phyloP scores from a whole-genome alignment of 371 early-diverging fungal species.

The Catenaria anguillulae region DNA sequence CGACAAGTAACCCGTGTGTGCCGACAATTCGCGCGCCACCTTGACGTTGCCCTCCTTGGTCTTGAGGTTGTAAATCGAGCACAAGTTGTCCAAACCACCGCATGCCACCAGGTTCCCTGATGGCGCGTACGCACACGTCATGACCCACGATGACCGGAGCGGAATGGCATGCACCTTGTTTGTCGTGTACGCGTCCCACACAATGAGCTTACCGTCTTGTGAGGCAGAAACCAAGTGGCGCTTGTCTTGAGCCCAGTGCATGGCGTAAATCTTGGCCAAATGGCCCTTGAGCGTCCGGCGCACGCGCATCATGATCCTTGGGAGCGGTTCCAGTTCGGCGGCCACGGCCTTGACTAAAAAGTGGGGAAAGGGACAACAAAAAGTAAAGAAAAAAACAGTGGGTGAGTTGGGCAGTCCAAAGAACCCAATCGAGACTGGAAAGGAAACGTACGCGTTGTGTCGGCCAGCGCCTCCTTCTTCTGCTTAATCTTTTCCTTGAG shows the following conservation, averaged over 20 bases:
- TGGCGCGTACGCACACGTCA: slow-evolving; percentile 97
- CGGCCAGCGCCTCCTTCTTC: slow-evolving; percentile 78
- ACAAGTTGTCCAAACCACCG: slow-evolving; percentile 96
- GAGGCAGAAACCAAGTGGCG: slow-evolving; percentile 91
- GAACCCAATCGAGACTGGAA: not conserved
- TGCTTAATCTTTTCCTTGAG: slow-evolving; percentile 89
- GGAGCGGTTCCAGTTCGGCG: slow-evolving; percentile 56
- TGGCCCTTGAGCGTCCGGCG: slow-evolving; percentile 94
- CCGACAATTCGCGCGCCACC: slow-evolving; percentile 82
- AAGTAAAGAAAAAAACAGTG: not conserved
- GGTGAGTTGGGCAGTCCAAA: not conserved
- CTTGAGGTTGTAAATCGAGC: slow-evolving; percentile 88
- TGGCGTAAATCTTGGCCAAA: slow-evolving; percentile 95
- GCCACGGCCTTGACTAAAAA: slow-evolving; percentile 44
- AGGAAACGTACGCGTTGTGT: slow-evolving; percentile 69
- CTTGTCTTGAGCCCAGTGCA: slow-evolving; percentile 95
- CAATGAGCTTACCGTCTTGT: slow-evolving; percentile 96
- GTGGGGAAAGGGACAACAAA: too few relatives aligned
- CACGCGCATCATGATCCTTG: slow-evolving; percentile 81
- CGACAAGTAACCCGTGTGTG: slow-evolving; percentile 91
- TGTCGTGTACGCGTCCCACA: slow-evolving; percentile 95
- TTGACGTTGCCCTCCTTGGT: slow-evolving; percentile 76
- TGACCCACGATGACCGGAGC: slow-evolving; percentile 95
- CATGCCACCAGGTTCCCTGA: slow-evolving; percentile 97
- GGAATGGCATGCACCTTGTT: slow-evolving; percentile 97